Evolutionary conservation across 805 yeast species (phyloP), one percentile per base, ranked within the genome.

Genomic region (Hanseniaspora vineae): DNA sequence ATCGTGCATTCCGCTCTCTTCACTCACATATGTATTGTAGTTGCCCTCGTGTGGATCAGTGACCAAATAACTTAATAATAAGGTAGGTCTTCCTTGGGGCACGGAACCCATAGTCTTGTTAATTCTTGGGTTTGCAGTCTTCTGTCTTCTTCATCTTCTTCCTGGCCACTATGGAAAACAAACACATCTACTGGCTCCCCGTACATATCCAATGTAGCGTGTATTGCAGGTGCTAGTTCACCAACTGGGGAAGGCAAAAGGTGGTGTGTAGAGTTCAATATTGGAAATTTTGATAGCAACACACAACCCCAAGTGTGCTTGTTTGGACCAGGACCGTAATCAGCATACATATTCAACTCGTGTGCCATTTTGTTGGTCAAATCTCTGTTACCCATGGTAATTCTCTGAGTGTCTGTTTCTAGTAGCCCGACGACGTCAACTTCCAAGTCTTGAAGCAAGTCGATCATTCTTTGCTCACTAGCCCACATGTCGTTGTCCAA

Each of bases 221-320:
- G 95, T 54, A 92, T 92, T 1, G 97, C 97, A 4, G 98, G 98
- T 0, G 98, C 98, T 47, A 92, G 72, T 69, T 92, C 98, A 15
- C 98, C 98, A 32, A 85, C 96, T 1, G 98, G 98, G 6, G 96
- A 85, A 3, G 98, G 98, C 49, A 90, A 68, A 55, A 92, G 71
- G 61, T 89, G 94, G 63, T 92, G 98, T 1, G 88, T 79, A 2
- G 97, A 87, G 58, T 82, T 77, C 49, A 92, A 56, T 52, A 92
- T 92, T 31, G 98, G 98, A 75, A 90, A 92, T 61, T 89, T 87
- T 18, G 97, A 89, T 54, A 92, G 70, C 51, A 92, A 71, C 1
- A 92, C 92, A 45, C 89, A 83, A 40, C 98, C 98, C 98, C 98
- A 92, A 0, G 98, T 92, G 67, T 92, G 97, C 64, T 89, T 83